Evolutionary conservation across 306 rosid species (phyloP).

Genomic region (Herpetospermum pedunculosum): DNA sequence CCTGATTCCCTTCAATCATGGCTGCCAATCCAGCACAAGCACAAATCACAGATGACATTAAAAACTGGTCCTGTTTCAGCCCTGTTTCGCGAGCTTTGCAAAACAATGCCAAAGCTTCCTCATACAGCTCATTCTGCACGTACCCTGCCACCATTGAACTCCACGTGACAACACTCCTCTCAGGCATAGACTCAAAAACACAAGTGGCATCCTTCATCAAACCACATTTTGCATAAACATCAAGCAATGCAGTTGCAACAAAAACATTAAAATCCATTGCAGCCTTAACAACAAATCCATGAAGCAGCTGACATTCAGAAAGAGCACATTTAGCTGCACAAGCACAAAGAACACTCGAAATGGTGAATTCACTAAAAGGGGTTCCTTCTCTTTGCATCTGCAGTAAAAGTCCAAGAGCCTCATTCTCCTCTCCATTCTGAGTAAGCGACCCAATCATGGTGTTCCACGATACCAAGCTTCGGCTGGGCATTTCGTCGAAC

Average conservation of each 20-base stretch:
- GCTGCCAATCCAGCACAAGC: slow-evolving; percentile 77
- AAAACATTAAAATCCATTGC: slow-evolving; percentile 53
- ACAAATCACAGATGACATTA: slow-evolving; percentile 52
- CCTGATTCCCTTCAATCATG: slow-evolving; percentile 62
- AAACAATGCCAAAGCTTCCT: slow-evolving; percentile 66
- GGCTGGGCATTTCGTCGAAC: slow-evolving; percentile 54
- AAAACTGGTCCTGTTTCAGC: slow-evolving; percentile 40
- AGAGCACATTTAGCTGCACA: slow-evolving; percentile 52
- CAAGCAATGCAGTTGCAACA: slow-evolving; percentile 73
- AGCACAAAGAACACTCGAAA: slow-evolving; percentile 73
- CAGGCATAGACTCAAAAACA: slow-evolving; percentile 57
- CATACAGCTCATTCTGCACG: slow-evolving; percentile 54
- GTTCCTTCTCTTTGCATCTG: slow-evolving; percentile 64
- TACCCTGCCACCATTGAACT: slow-evolving; percentile 77
- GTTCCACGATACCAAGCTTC: slow-evolving; percentile 76
- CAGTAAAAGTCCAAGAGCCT: slow-evolving; percentile 48
- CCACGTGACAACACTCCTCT: slow-evolving; percentile 69
- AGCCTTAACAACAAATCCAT: slow-evolving; percentile 60
- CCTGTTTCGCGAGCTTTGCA: slow-evolving; percentile 32
- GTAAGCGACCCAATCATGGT: slow-evolving; percentile 70
- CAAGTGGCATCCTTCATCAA: slow-evolving; percentile 39
- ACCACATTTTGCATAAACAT: slow-evolving; percentile 67
- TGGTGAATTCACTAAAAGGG: slow-evolving; percentile 52
- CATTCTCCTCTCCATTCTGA: slow-evolving; percentile 35
- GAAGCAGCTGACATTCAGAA: slow-evolving; percentile 56